phyloP scores from a whole-genome alignment of 1,139 yeast species.

The Taphrina confusa region DNA sequence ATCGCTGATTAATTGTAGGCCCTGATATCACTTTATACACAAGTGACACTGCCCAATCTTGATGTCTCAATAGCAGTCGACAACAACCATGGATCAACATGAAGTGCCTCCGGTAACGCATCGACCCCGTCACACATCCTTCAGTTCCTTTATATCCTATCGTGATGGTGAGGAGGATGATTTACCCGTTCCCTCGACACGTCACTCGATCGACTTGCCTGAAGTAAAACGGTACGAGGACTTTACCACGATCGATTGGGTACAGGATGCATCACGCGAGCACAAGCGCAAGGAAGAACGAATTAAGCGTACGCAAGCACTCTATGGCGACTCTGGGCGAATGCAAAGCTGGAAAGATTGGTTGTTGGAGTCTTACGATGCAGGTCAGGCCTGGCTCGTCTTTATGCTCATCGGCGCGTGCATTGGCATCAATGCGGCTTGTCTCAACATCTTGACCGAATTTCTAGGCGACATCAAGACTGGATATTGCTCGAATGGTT shows the following conservation, averaged over 20 bases:
- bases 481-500: conserved; percentile 72
- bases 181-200: background rate
- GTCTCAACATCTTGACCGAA: conserved; percentile 76
- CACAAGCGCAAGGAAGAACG: conserved; percentile 44
- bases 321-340: conserved; percentile 32
- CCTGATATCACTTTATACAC: no score
- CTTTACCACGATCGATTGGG: conserved; percentile 64
- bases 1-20: no score
- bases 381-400: conserved; percentile 71
- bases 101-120: conserved; percentile 7
- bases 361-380: conserved; percentile 47
- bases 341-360: conserved; percentile 42
- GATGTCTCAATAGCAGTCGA: no score
- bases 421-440: conserved; percentile 82
- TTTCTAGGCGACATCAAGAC: conserved; percentile 76
- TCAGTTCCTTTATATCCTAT: conserved; percentile 2
- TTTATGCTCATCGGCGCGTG: conserved; percentile 70
- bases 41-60: no score
- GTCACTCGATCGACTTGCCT: conserved; percentile 38
- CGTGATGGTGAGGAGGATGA: background rate
- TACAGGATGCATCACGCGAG: conserved; percentile 68
- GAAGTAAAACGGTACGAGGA: conserved; percentile 47
- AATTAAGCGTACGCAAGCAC: conserved; percentile 38
- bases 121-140: conserved; percentile 1
- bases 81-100: conserved; percentile 1